Conservation (phyloP, 2,329 filamentous ascomycete species). For the Colletotrichum brevisporum region DNA sequence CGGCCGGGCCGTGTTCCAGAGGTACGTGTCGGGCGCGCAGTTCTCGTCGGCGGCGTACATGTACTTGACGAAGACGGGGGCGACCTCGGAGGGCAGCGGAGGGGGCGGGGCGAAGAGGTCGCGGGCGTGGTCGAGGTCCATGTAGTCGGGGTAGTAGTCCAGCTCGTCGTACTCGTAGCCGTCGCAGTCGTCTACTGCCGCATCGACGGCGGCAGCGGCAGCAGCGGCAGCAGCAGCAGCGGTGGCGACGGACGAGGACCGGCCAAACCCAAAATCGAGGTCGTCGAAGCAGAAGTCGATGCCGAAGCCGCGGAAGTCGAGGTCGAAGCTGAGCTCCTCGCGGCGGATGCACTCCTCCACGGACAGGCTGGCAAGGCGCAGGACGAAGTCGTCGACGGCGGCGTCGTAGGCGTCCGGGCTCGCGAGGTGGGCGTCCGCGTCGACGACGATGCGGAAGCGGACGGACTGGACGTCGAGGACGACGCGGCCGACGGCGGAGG, state of each 20-base stretch:
- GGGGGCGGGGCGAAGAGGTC: conserved; percentile 8
- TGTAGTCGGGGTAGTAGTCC: conserved; percentile 22
- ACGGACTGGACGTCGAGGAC: conserved; percentile 56
- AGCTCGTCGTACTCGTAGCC: neutral
- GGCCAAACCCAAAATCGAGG: conserved; percentile 5
- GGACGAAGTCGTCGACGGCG: conserved; percentile 52
- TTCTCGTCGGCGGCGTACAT: conserved; percentile 49
- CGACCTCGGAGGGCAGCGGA: conserved; percentile 35
- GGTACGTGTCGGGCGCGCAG: conserved; percentile 52
- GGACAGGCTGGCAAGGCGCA: conserved; percentile 14
- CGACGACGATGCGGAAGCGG: conserved; percentile 56
- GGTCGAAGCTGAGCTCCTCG: conserved; percentile 17
- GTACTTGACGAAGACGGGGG: conserved; percentile 55
- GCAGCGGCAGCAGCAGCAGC: neutral
- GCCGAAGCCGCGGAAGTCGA: conserved; percentile 25
- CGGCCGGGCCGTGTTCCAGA: conserved; percentile 57
- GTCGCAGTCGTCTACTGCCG: neutral
- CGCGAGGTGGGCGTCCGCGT: conserved; percentile 51
- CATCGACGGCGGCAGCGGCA: neutral
- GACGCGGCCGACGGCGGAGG: conserved; percentile 51
- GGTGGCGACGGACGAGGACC: neutral
- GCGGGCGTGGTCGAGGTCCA: conserved; percentile 17
- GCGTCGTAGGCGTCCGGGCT: conserved; percentile 51
- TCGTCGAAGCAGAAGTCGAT: conserved; percentile 37
- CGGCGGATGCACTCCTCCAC: conserved; percentile 2